phyloP scores from a whole-genome alignment of 495 filamentous ascomycete species.

The Trichoderma parareesei region DNA sequence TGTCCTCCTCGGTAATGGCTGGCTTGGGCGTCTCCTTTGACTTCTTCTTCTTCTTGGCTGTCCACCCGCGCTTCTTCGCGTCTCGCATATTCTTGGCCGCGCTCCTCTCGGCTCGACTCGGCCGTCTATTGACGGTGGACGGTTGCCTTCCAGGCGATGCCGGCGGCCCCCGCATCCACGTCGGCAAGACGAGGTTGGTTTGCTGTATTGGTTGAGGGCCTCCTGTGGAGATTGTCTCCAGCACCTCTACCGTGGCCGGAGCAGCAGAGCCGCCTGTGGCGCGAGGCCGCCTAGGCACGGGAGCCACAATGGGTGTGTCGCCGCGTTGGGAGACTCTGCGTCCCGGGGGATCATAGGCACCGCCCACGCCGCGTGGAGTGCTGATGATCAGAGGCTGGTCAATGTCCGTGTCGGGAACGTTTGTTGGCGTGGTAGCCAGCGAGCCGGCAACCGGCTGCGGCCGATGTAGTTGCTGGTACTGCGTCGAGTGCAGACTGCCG shows the following conservation, averaged over 20 bases:
- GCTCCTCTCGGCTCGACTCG: slow-evolving; percentile 44
- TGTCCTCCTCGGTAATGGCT: slow-evolving; percentile 21
- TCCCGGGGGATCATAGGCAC: slow-evolving; percentile 32
- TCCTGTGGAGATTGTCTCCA: slow-evolving; percentile 43
- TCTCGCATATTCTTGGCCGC: slow-evolving; percentile 49
- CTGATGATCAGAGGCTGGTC: slow-evolving; percentile 42
- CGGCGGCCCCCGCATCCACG: background rate
- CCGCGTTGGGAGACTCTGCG: slow-evolving; percentile 20
- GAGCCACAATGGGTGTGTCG: slow-evolving; percentile 33
- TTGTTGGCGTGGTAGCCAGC: background rate
- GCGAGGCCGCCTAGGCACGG: slow-evolving; percentile 34
- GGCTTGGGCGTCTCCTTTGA: slow-evolving; percentile 17
- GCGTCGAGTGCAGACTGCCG: background rate
- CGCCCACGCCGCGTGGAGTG: slow-evolving; percentile 37
- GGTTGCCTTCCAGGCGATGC: slow-evolving; percentile 46
- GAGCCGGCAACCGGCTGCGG: background rate
- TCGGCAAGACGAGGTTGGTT: background rate
- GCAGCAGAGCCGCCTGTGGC: slow-evolving; percentile 29
- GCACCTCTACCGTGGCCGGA: slow-evolving; percentile 37
- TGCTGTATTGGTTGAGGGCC: slow-evolving; percentile 14
- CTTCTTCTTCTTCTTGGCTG: slow-evolving; percentile 30
- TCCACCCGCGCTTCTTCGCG: slow-evolving; percentile 47
- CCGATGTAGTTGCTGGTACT: background rate
- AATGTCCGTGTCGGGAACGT: background rate
- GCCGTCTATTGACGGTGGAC: slow-evolving; percentile 29